phyloP scores from a whole-genome alignment of 306 rosid species.

The Carpinus viminea region DNA sequence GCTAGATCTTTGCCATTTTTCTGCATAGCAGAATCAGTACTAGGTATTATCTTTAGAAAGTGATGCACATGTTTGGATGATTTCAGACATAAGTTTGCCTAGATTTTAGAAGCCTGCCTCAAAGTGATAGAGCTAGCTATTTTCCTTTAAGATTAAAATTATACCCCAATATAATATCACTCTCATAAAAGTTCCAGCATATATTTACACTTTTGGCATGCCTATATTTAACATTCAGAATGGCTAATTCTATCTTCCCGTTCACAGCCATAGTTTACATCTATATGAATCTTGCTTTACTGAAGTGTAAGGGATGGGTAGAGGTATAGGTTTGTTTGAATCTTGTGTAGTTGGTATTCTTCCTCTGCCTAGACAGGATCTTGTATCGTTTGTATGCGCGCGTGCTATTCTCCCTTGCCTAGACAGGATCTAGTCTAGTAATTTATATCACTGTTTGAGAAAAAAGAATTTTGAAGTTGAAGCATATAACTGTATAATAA shows the following conservation, averaged over 20 bases:
- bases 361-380: background rate
- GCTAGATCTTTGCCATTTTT: background rate
- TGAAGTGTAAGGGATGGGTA: background rate
- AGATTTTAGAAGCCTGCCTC: background rate
- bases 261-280: background rate
- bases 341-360: too few species aligned
- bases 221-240: background rate
- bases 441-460: background rate
- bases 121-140: background rate
- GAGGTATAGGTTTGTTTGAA: background rate
- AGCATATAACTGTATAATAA: background rate
- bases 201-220: constrained; percentile 18
- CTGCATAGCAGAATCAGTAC: background rate
- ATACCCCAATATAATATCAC: background rate
- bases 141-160: background rate
- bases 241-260: background rate
- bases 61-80: background rate
- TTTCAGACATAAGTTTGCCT: background rate
- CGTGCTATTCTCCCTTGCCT: background rate
- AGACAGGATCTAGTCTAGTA: background rate
- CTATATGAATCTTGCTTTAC: background rate
- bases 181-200: background rate
- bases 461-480: background rate
- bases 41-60: background rate
- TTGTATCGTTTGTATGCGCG: background rate